Evolutionary conservation across 768 basidiomycete species (phyloP).

Genomic region (Sistotremastrum suecicum): DNA sequence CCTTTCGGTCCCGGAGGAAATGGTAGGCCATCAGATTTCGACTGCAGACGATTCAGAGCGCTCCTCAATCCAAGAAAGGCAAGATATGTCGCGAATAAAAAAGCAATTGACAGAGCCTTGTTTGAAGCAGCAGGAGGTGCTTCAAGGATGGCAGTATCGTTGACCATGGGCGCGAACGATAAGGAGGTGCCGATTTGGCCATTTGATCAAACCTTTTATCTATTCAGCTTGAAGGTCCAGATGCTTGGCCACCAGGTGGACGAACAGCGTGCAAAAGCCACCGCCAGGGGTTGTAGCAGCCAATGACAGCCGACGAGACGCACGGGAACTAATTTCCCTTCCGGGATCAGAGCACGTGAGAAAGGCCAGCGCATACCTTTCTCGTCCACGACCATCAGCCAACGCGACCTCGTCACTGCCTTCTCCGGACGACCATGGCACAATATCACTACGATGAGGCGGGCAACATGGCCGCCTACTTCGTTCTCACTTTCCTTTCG

Average conservation of each 20-base stretch:
- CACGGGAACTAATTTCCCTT: not conserved
- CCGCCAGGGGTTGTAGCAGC: not conserved
- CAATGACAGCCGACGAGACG: not conserved
- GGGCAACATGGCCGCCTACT: constrained; percentile 81
- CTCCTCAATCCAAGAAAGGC: too few relatives aligned
- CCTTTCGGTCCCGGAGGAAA: constrained; percentile 14
- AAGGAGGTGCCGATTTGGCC: too few relatives aligned
- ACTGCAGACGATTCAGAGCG: too few relatives aligned
- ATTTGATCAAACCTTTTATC: too few relatives aligned
- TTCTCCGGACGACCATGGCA: constrained; percentile 32
- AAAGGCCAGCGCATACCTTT: not conserved
- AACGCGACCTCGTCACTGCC: not conserved
- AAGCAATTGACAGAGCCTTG: too few relatives aligned
- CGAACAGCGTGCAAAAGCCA: not conserved
- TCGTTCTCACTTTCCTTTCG: constrained; percentile 79
- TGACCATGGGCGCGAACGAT: too few relatives aligned
- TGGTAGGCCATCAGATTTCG: not conserved
- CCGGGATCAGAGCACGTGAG: not conserved
- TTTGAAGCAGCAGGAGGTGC: too few relatives aligned
- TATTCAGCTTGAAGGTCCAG: not conserved
- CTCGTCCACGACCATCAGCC: not conserved
- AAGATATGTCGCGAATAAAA: too few relatives aligned
- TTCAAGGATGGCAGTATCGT: too few relatives aligned
- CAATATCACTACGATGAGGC: constrained; percentile 79
- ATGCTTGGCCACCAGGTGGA: not conserved